A percentile compares a stretch with the other conserved stretches of the same genome.
These are phyloP conservation scores for Fusarium albosuccineum DNA, from an alignment of 2,329 filamentous ascomycete species.

Conservation along the genomic window DNA sequence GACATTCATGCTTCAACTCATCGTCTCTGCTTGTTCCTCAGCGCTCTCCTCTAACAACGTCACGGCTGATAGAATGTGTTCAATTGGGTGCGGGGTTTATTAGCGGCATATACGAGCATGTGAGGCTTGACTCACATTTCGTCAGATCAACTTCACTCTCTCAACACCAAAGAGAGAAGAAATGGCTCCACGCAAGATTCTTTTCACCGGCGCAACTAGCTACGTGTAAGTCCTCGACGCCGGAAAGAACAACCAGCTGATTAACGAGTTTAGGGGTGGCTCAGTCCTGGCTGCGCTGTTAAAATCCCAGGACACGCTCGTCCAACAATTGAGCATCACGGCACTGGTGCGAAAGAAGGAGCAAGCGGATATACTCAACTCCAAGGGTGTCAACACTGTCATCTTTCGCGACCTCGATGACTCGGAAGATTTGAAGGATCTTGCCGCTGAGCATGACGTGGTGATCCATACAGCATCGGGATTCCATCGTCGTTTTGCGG, in stretches of 20 bases:
- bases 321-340: conserved; percentile 11
- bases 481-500: conserved; percentile 1
- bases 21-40: not conserved
- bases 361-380: not conserved
- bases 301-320: not conserved
- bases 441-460: not conserved
- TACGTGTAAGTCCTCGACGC: conserved; percentile 9
- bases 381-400: not conserved
- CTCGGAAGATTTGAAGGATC: not conserved
- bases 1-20: not conserved
- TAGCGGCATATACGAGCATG: not conserved
- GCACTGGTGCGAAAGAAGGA: conserved; percentile 18
- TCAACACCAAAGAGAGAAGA: not conserved
- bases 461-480: conserved; percentile 1
- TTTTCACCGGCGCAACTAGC: conserved; percentile 21
- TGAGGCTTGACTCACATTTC: not conserved
- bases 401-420: not conserved
- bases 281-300: conserved; percentile 25
- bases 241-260: not conserved
- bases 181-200: conserved; percentile 8
- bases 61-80: not conserved
- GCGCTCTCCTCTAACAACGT: not conserved
- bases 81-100: conserved; percentile 3
- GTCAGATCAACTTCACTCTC: not conserved
- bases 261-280: conserved; percentile 6